phyloP scores from a whole-genome alignment of 768 basidiomycete species.

The Leucocoprinus leucothites region DNA sequence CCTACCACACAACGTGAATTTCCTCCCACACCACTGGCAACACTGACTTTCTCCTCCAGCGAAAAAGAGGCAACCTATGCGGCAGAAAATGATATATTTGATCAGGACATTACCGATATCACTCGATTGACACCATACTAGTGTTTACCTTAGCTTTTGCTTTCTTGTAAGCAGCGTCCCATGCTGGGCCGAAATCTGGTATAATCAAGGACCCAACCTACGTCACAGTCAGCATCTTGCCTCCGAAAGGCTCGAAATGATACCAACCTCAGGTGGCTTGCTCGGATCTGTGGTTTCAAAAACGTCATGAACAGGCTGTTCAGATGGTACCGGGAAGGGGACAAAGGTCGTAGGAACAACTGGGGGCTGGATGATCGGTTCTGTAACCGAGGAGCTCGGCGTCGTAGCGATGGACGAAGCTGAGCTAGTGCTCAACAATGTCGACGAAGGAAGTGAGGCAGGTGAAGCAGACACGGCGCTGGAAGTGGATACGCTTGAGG shows the following conservation, averaged over 20 bases:
- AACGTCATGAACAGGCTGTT: slow-evolving; percentile 31
- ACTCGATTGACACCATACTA: not conserved
- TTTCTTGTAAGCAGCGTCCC: slow-evolving; percentile 57
- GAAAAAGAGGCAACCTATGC: slow-evolving; percentile 44
- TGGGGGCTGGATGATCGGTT: slow-evolving; percentile 11
- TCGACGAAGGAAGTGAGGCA: not conserved
- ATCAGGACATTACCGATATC: slow-evolving; percentile 12
- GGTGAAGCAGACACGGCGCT: not conserved
- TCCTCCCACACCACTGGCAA: slow-evolving; percentile 71
- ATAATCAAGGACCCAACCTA: slow-evolving; percentile 35
- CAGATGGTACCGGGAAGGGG: slow-evolving; percentile 60
- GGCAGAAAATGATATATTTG: slow-evolving; percentile 9
- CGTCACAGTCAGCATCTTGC: not conserved
- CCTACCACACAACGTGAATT: slow-evolving; percentile 65
- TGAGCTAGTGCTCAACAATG: not conserved
- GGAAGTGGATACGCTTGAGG: not conserved
- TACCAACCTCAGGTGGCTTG: slow-evolving; percentile 51
- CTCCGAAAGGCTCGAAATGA: not conserved
- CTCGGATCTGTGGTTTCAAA: slow-evolving; percentile 17
- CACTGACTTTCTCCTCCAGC: slow-evolving; percentile 61
- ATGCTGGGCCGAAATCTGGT: slow-evolving; percentile 51
- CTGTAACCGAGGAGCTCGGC: slow-evolving; percentile 5
- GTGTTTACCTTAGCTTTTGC: slow-evolving; percentile 49
- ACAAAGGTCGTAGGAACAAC: slow-evolving; percentile 36
- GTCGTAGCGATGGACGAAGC: not conserved